These are phyloP conservation scores for Casuarina cunninghamiana DNA, from an alignment of 306 rosid species.

Conservation along the genomic window DNA sequence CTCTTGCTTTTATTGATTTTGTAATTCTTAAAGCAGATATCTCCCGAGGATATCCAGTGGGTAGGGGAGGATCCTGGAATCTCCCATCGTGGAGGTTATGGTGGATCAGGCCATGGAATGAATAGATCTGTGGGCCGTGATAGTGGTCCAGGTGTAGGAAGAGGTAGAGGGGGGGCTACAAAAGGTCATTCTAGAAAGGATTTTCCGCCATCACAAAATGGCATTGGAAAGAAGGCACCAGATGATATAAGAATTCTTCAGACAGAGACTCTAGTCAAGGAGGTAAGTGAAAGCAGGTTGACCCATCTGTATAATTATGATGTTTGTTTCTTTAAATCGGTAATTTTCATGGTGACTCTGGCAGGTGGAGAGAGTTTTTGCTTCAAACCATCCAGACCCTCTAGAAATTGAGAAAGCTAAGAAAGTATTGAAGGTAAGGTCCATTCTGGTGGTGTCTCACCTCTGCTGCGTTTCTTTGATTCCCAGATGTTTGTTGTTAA, in stretches of 20 bases:
- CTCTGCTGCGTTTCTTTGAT: neutral
- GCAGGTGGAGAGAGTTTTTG: conserved; percentile 91
- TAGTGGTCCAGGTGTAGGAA: conserved; percentile 58
- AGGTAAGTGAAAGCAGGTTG: conserved; percentile 47
- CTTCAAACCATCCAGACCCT: conserved; percentile 76
- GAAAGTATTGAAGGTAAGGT: conserved; percentile 73
- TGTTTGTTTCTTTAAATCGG: conserved; percentile 7
- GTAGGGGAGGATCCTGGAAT: conserved; percentile 87
- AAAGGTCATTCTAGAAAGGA: conserved; percentile 76
- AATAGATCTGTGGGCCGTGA: conserved; percentile 63
- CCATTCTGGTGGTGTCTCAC: neutral
- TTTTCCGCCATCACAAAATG: conserved; percentile 71
- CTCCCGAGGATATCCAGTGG: conserved; percentile 90
- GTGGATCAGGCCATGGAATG: conserved; percentile 64
- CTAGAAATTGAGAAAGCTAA: conserved; percentile 80
- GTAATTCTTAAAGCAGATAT: conserved; percentile 56
- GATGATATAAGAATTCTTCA: conserved; percentile 80
- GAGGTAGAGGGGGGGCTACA: conserved; percentile 84
- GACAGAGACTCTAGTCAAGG: conserved; percentile 79
- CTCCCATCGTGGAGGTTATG: conserved; percentile 57
- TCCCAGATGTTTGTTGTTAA: conserved; percentile 7
- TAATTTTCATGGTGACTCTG: conserved; percentile 22
- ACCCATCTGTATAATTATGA: conserved; percentile 9
- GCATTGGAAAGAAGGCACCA: conserved; percentile 65
- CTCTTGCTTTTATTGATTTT: conserved; percentile 26